These are phyloP conservation scores for Phanerochaete sordida DNA, from an alignment of 768 basidiomycete species.

Conservation along the genomic window DNA sequence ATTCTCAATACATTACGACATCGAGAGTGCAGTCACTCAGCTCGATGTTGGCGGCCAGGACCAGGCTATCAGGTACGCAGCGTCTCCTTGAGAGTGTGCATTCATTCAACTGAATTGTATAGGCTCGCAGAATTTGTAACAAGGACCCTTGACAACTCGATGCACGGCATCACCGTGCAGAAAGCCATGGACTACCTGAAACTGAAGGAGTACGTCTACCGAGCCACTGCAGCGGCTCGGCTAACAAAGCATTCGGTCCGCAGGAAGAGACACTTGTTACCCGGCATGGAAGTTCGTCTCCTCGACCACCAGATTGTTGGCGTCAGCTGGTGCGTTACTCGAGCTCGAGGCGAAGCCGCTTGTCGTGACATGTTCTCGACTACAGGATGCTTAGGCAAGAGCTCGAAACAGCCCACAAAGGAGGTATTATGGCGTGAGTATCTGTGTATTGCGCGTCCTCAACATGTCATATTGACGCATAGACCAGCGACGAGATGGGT, in stretches of 20 bases:
- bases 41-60: conserved; percentile 60
- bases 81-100: background rate
- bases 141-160: conserved; percentile 52
- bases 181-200: conserved; percentile 51
- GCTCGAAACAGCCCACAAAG: conserved; percentile 39
- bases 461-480: background rate
- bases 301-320: conserved; percentile 77
- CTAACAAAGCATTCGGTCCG: conserved; percentile 3
- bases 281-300: conserved; percentile 66
- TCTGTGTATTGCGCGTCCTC: conserved; percentile 5
- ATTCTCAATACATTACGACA: conserved; percentile 50
- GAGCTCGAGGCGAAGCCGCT: background rate
- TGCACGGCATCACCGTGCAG: conserved; percentile 49
- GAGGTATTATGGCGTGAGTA: conserved; percentile 61
- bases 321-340: conserved; percentile 53
- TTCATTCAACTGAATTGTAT: conserved; percentile 21
- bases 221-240: background rate
- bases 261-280: conserved; percentile 54
- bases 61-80: conserved; percentile 45
- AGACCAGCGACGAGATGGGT: conserved; percentile 64
- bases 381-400: conserved; percentile 71
- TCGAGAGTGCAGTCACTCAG: conserved; percentile 40
- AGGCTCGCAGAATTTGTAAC: conserved; percentile 66
- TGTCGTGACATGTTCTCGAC: background rate
- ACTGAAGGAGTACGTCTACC: conserved; percentile 39